These are phyloP conservation scores for Apocynum venetum DNA, from an alignment of 257 asterid species.

Conservation along the genomic window DNA sequence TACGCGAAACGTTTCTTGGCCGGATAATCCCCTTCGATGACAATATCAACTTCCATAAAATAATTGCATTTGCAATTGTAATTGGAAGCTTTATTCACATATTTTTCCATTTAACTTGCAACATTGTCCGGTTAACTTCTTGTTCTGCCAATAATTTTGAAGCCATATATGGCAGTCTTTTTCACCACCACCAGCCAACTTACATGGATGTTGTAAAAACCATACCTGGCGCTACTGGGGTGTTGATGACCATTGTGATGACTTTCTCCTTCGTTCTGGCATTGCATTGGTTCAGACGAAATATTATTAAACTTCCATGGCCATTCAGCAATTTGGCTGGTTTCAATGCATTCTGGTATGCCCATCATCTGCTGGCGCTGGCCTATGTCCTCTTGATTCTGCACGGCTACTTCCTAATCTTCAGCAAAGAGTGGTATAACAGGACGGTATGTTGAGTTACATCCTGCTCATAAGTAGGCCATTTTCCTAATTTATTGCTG, in stretches of 20 bases:
- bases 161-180: conserved; percentile 41
- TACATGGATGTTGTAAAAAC: conserved; percentile 38
- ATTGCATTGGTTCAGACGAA: conserved; percentile 63
- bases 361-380: conserved; percentile 73
- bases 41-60: conserved; percentile 81
- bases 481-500: no score
- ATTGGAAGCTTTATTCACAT: conserved; percentile 43
- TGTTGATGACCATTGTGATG: conserved; percentile 55
- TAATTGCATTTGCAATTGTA: conserved; percentile 48
- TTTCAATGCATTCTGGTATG: conserved; percentile 89
- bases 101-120: conserved; percentile 51
- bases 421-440: conserved; percentile 61
- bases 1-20: conserved; percentile 70
- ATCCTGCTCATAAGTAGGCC: background rate
- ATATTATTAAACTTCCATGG: conserved; percentile 57
- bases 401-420: conserved; percentile 69
- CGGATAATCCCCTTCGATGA: conserved; percentile 70
- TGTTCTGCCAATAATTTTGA: conserved; percentile 53
- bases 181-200: conserved; percentile 54
- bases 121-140: conserved; percentile 44
- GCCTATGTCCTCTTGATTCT: conserved; percentile 62
- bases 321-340: conserved; percentile 73
- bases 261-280: conserved; percentile 63
- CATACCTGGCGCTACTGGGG: conserved; percentile 55
- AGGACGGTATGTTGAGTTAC: conserved; percentile 50